A percentile compares a stretch with the other conserved stretches of the same genome.
phyloP scores from a whole-genome alignment of 2,329 filamentous ascomycete species.

The Cucurbitaria berberidis region DNA sequence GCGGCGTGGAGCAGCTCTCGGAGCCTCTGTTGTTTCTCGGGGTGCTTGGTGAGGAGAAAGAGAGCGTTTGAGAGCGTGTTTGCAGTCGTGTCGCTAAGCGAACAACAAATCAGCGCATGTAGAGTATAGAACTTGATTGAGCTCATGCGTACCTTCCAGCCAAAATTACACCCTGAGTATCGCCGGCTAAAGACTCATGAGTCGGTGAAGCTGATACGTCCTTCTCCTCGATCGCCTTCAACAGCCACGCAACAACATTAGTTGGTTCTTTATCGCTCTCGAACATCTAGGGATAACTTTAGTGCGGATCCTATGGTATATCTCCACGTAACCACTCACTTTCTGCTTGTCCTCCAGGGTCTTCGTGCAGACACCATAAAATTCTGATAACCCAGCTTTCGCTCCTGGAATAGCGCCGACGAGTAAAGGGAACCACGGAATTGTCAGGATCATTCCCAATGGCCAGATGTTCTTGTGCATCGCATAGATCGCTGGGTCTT shows the following conservation, averaged over 20 bases:
- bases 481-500: constrained; percentile 41
- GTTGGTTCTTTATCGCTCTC: constrained; percentile 33
- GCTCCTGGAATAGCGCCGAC: constrained; percentile 40
- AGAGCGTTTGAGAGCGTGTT: constrained; percentile 38
- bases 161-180: constrained; percentile 43
- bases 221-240: constrained; percentile 49
- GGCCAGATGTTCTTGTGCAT: constrained; percentile 47
- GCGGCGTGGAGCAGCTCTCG: constrained; percentile 37
- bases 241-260: constrained; percentile 51
- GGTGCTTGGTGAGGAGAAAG: constrained; percentile 45
- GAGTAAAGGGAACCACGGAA: constrained; percentile 48
- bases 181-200: constrained; percentile 38
- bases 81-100: constrained; percentile 46
- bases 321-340: constrained; percentile 18
- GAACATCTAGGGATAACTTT: constrained; percentile 14
- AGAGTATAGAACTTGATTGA: not conserved
- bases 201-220: constrained; percentile 45
- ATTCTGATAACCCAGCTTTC: constrained; percentile 31
- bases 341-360: constrained; percentile 43
- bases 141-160: constrained; percentile 35
- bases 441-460: constrained; percentile 39
- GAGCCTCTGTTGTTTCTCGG: constrained; percentile 36
- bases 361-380: constrained; percentile 38
- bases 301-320: not conserved
- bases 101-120: not conserved